Conservation (phyloP, 2,329 filamentous ascomycete genomes). For the Zymoseptoria brevis region DNA sequence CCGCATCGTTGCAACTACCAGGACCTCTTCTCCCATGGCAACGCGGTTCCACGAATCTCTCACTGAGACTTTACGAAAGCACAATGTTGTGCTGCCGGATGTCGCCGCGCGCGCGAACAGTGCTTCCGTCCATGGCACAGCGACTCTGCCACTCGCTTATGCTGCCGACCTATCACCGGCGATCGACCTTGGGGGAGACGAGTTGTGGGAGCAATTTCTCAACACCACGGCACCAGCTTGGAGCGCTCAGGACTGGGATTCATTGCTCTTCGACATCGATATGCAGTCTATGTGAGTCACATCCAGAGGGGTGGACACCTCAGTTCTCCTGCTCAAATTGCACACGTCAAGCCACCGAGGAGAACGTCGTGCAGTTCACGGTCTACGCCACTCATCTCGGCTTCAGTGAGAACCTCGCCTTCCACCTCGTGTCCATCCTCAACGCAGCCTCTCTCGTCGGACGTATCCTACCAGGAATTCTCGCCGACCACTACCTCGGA, state of each 20-base stretch:
- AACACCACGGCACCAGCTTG: constrained; percentile 10
- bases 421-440: constrained; percentile 32
- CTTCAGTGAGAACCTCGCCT: constrained; percentile 17
- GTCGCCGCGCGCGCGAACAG: not conserved
- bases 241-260: constrained; percentile 16
- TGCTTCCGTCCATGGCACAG: not conserved
- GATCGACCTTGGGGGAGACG: constrained; percentile 13
- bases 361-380: too few species aligned
- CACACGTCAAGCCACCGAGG: too few species aligned
- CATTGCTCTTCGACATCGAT: constrained; percentile 17
- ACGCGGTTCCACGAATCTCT: constrained; percentile 18
- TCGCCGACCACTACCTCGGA: constrained; percentile 33
- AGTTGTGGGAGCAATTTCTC: constrained; percentile 22
- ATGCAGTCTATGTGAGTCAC: constrained; percentile 5
- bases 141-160: not conserved
- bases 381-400: constrained; percentile 28
- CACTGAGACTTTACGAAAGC: constrained; percentile 18
- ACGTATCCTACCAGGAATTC: constrained; percentile 33
- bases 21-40: constrained; percentile 11
- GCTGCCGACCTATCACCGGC: not conserved
- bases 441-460: constrained; percentile 37
- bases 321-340: too few species aligned
- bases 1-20: constrained; percentile 17
- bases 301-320: too few species aligned
- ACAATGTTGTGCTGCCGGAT: constrained; percentile 16